Evolutionary conservation across 179 eudicot genomes (phyloP).

Genomic region (Beta corolliflora): DNA sequence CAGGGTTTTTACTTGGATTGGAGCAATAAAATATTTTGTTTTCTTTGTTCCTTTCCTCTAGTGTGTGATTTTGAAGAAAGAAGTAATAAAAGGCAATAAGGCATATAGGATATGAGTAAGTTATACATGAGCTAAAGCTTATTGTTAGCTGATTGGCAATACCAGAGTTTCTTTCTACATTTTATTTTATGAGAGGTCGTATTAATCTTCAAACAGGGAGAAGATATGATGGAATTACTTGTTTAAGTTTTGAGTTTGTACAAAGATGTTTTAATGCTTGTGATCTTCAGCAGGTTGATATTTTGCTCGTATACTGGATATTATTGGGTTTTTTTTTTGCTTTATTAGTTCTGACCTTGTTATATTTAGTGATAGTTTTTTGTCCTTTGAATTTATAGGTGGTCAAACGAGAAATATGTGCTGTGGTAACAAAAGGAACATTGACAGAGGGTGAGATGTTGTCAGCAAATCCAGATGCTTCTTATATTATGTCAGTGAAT

Average conservation of each 20-base stretch:
- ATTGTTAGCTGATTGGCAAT: neutral
- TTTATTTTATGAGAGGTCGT: neutral
- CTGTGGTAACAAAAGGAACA: slow-evolving; percentile 92
- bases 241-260: neutral
- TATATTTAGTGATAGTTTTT: neutral
- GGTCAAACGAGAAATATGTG: slow-evolving; percentile 95
- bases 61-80: neutral
- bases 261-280: neutral
- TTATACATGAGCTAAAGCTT: neutral
- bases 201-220: neutral
- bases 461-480: slow-evolving; percentile 79
- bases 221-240: neutral
- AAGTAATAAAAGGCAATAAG: neutral
- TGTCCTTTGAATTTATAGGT: slow-evolving; percentile 48
- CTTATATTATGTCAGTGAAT: slow-evolving; percentile 75
- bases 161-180: neutral
- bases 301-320: neutral
- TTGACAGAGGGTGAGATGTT: slow-evolving; percentile 87
- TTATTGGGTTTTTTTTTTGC: neutral
- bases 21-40: neutral
- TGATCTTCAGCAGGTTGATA: neutral
- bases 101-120: neutral
- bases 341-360: slow-evolving; percentile 2
- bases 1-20: neutral
- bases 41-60: neutral